Evolutionary conservation across 495 filamentous ascomycete genomes (phyloP).

Genomic region (Amniculicola lignicola): DNA sequence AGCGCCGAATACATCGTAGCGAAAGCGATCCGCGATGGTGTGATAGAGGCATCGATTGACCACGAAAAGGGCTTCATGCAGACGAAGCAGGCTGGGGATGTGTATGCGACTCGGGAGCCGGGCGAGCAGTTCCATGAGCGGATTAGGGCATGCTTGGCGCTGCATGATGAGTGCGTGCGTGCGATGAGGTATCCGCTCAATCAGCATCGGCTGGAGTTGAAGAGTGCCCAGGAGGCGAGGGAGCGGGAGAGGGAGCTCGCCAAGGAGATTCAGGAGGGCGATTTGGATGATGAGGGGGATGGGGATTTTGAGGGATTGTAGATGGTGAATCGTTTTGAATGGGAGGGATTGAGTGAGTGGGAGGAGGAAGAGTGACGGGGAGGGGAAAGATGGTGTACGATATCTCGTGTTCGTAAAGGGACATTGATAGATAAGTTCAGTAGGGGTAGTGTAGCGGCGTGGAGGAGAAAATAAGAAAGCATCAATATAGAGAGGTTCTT

Average conservation of each 20-base stretch:
- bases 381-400: slow-evolving; percentile 8
- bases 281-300: slow-evolving; percentile 93
- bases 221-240: slow-evolving; percentile 95
- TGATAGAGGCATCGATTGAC: slow-evolving; percentile 93
- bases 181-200: slow-evolving; percentile 99
- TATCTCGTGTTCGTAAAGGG: slow-evolving; percentile 4
- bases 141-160: slow-evolving; percentile 80
- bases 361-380: background rate
- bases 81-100: slow-evolving; percentile 91
- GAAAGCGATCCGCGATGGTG: slow-evolving; percentile 95
- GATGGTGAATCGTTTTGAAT: slow-evolving; percentile 1
- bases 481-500: no score
- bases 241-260: slow-evolving; percentile 94
- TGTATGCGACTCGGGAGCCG: slow-evolving; percentile 93
- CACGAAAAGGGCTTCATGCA: slow-evolving; percentile 97
- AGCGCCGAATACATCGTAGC: slow-evolving; percentile 98
- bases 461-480: no score
- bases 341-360: no score
- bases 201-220: slow-evolving; percentile 93
- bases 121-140: slow-evolving; percentile 96
- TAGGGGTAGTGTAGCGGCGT: no score
- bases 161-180: slow-evolving; percentile 98
- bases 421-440: slow-evolving; percentile 18
- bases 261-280: slow-evolving; percentile 98
- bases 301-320: slow-evolving; percentile 93